Evolutionary conservation across 495 filamentous ascomycete genomes (phyloP), one percentile per base, ranked within the genome.

Genomic region (Trichocladium antarcticum): DNA sequence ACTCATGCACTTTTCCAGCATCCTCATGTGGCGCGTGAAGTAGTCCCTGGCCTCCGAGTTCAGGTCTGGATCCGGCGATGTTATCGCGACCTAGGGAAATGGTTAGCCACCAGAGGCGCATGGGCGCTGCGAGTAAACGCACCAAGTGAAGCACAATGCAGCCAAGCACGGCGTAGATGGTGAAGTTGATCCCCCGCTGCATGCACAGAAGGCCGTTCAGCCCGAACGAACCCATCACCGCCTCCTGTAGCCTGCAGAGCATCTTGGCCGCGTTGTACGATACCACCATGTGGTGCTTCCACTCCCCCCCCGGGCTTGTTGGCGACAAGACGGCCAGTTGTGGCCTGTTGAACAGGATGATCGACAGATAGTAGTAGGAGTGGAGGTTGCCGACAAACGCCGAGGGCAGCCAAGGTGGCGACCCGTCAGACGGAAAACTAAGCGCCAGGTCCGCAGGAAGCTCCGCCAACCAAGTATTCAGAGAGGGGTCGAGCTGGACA

Each of bases 131-230:
- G 19, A 32, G 28, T 45, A 37, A 24, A 48, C 86, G 63, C 72
- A 98, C 92, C 68, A 98, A 67, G 68, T 98, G 93, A 49, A 98
- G 75, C 71, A 96, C 92, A 24, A 89, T 92, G 71, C 89, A 96
- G 11, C 87, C 95, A 32, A 98, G 72, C 22, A 95, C 76, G 36
- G 80, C 80, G 59, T 98, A 98, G 17, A 98, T 93, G 17, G 89
- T 87, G 62, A 95, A 96, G 68, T 88, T 95, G 57, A 96, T 87
- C 31, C 92, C 92, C 53, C 92, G 75, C 60, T 88, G 82, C 92
- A 98, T 97, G 72, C 83, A 93, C 49, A 89, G 74, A 1, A 97
- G 71, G 1, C 92, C 93, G 38, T 77, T 74, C 38, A 95, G 66
- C 1, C 89, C 87, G 62, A 83, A 94, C 1, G 77, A 74, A 45